Evolutionary conservation across 306 rosid species (phyloP), one percentile per base, ranked within the genome.

Genomic region (Fragaria iinumae): DNA sequence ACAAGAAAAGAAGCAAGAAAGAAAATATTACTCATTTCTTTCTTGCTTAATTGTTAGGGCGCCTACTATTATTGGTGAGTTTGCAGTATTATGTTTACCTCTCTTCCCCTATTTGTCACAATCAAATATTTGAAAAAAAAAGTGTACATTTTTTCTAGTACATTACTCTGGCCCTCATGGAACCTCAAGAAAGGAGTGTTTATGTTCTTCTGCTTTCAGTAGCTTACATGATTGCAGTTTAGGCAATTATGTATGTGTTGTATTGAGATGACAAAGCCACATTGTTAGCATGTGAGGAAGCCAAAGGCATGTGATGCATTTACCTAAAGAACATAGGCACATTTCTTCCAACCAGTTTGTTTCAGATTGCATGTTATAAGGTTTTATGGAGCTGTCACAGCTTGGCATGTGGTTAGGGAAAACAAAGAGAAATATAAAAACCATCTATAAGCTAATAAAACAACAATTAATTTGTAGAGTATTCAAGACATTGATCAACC

Each of bases 121-220:
- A 77, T 86, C 85, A 84, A 83, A 81, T 80, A 81, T 83, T 85
- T 86, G 86, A 80, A 49, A 72, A 78, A 38, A 39, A 69, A 85
- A 75, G 76, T 88, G 93, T 89, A 90, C 85, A 90, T 89, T 86
- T 89, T 77, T 44, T 29, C 64, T 70, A 11, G 83, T 76, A 70
- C 74, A 76, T 73, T 38, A 66, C 53, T 39, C 29, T 20, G 70
- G 50, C 18, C 14, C 25, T 67, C 12, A 16, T 39, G 71, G 20
- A 38, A 20, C 29, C 49, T 11, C 49, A 43, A 67, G 52, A 67
- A 43, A 67, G 52, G 10, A 43, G 9, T 67, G 52, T 62, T 29
- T 62, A 20, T 63, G 32, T 14, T 17, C 50, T 41, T 74, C 71
- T 32, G 59, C 14, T 32, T 69, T 69, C 21, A 44, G 32, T 69